Base-by-base conservation (phyloP, 1,284 basidiomycete species). In the Blastosporella zonata region DNA sequence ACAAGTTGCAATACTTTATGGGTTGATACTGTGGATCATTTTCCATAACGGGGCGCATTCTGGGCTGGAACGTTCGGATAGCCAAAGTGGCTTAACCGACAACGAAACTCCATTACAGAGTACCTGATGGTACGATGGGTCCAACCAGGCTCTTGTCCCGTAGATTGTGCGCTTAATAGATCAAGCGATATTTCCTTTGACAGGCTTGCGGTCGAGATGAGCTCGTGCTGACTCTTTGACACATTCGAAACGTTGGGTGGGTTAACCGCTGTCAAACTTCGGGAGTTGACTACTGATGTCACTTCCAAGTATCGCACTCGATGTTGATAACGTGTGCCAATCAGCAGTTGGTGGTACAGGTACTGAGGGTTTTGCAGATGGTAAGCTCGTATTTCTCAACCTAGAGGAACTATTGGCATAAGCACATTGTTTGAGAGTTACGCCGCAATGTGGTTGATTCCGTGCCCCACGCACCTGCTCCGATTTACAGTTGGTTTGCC, bases 1-100 rank as follows among this genome's bases (percentile, higher is more conserved):
- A 69, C 15, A 69, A 43, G 20, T 10, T 28, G 35, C n/a, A 35
- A 21, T 29, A 25, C 46, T 47, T 47, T 47, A 49, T 49, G 38
- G 23, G 9, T 31, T 6, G 29, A 33, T 25, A 31, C 31, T 29
- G 46, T 47, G 46, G 46, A 39, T 47, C 25, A 27, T 27, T 27
- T 2, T 17, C 40, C 13, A 22, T 13, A 20, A 35, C 27, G 41
- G 25, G 36, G 35, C 38, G 25, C 34, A 13, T 31, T 36, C 27
- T 43, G 38, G 41, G 20, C 47, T 22, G 43, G 43, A 41, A n/a
- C 23, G 10, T 22, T 18, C 49, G 43, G 49, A 46, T 22, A 41
- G 49, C 38, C n/a, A 25, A 41, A 12, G 49, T 50, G 49, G 49
- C 49, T 41, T 41, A 25, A 38, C 36, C 12, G 13, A 31, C 23